Conservation (phyloP, 2,329 filamentous ascomycete genomes). For the Diaporthe humulicola region DNA sequence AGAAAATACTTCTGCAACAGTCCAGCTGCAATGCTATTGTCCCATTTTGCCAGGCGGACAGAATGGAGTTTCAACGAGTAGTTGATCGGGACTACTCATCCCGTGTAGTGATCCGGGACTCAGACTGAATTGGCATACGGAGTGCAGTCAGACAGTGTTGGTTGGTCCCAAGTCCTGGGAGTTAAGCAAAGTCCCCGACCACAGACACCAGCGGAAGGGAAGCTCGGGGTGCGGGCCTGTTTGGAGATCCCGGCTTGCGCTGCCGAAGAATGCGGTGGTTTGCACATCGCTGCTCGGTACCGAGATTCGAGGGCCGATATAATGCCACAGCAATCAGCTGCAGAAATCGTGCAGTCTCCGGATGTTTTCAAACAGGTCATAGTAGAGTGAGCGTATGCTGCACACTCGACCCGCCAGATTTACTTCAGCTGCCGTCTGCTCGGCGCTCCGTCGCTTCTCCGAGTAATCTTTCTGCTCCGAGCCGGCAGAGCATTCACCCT, state of each 20-base stretch:
- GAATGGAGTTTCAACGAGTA: too few species aligned
- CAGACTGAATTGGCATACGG: too few species aligned
- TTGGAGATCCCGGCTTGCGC: neutral
- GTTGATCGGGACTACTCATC: too few species aligned
- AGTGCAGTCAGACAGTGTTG: too few species aligned
- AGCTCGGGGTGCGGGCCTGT: too few species aligned
- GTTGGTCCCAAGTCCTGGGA: neutral
- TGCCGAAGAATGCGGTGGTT: neutral
- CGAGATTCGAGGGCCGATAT: conserved; percentile 6
- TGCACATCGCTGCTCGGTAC: neutral
- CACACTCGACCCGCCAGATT: neutral
- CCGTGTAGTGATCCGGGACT: too few species aligned
- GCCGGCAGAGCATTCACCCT: conserved; percentile 23
- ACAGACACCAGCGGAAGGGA: too few species aligned
- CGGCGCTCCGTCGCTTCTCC: conserved; percentile 24
- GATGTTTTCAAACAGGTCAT: neutral
- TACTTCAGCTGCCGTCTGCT: conserved; percentile 10
- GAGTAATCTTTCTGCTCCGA: neutral
- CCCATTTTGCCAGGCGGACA: too few species aligned
- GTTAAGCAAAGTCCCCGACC: conserved; percentile 10
- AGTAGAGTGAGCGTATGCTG: neutral
- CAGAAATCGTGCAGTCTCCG: too few species aligned
- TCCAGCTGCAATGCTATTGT: too few species aligned
- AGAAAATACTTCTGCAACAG: too few species aligned
- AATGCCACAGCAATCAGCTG: neutral